phyloP scores from a whole-genome alignment of 2,329 filamentous ascomycete species.

The Pseudocercospora pini-densiflorae region DNA sequence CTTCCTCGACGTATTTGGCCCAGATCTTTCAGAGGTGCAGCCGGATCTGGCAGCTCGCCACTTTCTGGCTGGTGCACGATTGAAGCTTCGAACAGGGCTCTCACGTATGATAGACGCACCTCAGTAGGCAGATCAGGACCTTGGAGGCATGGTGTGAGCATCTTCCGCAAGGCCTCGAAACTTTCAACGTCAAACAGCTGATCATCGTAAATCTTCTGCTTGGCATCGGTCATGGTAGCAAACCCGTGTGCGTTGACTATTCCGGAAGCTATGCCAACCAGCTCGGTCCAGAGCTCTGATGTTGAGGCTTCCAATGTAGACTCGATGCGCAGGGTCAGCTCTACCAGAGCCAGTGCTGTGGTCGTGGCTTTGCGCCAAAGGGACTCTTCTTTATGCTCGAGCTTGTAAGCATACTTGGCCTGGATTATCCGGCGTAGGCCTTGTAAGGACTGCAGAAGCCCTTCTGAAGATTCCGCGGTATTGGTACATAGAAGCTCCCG shows the following conservation, averaged over 20 bases:
- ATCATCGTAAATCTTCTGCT: slow-evolving; percentile 61
- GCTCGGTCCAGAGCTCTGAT: slow-evolving; percentile 55
- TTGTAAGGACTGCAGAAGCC: slow-evolving; percentile 67
- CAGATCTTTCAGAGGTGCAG: slow-evolving; percentile 64
- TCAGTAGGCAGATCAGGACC: slow-evolving; percentile 66
- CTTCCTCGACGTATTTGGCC: slow-evolving; percentile 70
- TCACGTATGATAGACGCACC: slow-evolving; percentile 71
- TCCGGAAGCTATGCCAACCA: slow-evolving; percentile 42
- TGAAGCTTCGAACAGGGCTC: slow-evolving; percentile 79
- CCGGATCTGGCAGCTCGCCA: slow-evolving; percentile 58
- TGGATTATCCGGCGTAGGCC: slow-evolving; percentile 72
- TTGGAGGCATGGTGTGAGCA: slow-evolving; percentile 77
- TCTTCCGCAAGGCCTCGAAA: slow-evolving; percentile 69
- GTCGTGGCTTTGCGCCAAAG: slow-evolving; percentile 83
- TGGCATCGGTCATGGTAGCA: slow-evolving; percentile 31
- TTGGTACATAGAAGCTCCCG: slow-evolving; percentile 62
- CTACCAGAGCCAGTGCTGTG: slow-evolving; percentile 70
- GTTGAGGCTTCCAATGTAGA: slow-evolving; percentile 2
- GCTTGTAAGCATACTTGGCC: slow-evolving; percentile 79
- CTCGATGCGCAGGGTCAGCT: slow-evolving; percentile 46
- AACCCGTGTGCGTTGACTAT: slow-evolving; percentile 46
- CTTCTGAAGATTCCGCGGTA: slow-evolving; percentile 68
- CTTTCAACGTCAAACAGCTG: slow-evolving; percentile 80
- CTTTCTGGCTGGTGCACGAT: slow-evolving; percentile 71
- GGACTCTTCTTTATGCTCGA: slow-evolving; percentile 69